phyloP scores from a whole-genome alignment of 352 stramenopile genomes.

The Elongisporangium prolatum region DNA sequence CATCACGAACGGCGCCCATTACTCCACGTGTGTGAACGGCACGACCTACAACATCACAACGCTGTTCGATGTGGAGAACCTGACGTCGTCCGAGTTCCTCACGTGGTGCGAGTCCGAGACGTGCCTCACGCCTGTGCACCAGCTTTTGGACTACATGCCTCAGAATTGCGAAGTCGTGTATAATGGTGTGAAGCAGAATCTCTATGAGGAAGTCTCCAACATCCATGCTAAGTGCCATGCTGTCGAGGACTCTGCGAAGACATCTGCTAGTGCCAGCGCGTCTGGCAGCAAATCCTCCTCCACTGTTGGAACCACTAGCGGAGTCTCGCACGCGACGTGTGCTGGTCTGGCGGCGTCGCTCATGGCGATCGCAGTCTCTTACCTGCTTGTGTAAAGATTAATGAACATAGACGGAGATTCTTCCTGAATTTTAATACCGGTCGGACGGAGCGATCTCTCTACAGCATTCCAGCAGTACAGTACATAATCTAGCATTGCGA shows the following conservation, averaged over 20 bases:
- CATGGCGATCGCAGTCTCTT: not conserved
- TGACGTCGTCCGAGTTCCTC: constrained; percentile 37
- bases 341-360: not conserved
- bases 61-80: constrained; percentile 45
- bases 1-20: constrained; percentile 29
- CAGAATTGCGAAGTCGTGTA: constrained; percentile 41
- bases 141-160: constrained; percentile 29
- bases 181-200: constrained; percentile 30
- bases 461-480: no score
- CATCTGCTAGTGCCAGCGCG: not conserved
- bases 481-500: no score
- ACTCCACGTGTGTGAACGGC: constrained; percentile 37
- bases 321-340: not conserved
- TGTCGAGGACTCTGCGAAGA: not conserved
- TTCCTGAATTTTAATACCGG: no score
- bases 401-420: not conserved
- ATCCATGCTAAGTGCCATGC: constrained; percentile 53
- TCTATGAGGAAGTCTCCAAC: constrained; percentile 28
- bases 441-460: no score
- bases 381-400: not conserved
- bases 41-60: constrained; percentile 42
- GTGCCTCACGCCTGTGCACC: constrained; percentile 57
- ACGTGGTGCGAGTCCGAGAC: constrained; percentile 48
- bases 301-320: not conserved
- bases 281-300: not conserved